These are phyloP conservation scores for Rhytidiadelphus loreus DNA, from an alignment of 225 moss, liverwort and hornwort species.

Conservation along the genomic window DNA sequence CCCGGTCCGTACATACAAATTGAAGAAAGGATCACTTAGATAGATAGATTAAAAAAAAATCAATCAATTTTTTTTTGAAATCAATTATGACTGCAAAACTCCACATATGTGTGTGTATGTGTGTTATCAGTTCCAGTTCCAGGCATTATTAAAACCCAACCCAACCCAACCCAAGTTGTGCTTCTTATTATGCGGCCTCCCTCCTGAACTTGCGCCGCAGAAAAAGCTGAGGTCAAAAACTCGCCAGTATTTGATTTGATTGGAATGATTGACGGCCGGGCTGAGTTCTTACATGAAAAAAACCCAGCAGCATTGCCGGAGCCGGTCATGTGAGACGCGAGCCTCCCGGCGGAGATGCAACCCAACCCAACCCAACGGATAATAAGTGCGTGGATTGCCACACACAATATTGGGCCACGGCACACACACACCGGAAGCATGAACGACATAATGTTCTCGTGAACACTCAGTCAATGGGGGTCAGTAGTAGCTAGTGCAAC, in stretches of 20 bases:
- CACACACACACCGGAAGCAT: slow-evolving; percentile 4
- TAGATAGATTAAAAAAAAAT: too few species aligned
- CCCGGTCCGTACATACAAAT: not conserved
- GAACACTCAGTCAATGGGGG: slow-evolving; percentile 24
- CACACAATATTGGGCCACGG: slow-evolving; percentile 5
- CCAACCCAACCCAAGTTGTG: too few species aligned
- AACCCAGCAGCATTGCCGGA: not conserved
- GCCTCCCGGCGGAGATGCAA: not conserved
- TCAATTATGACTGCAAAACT: not conserved
- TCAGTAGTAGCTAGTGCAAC: slow-evolving; percentile 13
- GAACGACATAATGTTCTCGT: slow-evolving; percentile 17
- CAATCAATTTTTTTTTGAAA: too few species aligned
- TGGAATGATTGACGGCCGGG: too few species aligned
- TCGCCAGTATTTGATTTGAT: too few species aligned
- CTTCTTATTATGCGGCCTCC: too few species aligned
- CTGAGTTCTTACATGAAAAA: too few species aligned
- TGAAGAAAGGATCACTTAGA: not conserved
- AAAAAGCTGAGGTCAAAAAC: too few species aligned
- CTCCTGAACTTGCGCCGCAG: too few species aligned
- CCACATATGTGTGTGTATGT: too few species aligned
- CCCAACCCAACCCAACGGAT: not conserved
- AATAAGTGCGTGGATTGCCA: slow-evolving; percentile 12
- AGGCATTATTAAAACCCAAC: not conserved
- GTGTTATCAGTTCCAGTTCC: not conserved
- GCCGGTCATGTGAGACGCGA: not conserved